A percentile compares a stretch with the other conserved stretches of the same genome.
Conservation (phyloP, 1,139 yeast genomes). For the Saccharomyces hybrid region DNA sequence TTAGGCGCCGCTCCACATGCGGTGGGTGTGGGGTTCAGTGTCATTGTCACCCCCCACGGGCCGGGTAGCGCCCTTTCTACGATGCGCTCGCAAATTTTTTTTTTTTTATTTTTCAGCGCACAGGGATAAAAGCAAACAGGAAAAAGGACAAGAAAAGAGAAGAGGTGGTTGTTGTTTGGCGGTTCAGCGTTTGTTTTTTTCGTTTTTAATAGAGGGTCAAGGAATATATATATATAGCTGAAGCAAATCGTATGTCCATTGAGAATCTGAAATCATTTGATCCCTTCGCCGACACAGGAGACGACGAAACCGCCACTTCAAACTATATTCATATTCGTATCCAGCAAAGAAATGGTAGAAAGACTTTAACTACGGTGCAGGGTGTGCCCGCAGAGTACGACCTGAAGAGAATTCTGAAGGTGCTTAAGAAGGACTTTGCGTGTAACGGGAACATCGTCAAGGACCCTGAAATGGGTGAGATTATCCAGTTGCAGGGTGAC, state of each 20-base stretch:
- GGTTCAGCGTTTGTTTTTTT: neutral
- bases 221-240: neutral
- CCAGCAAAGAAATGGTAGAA: constrained; percentile 99
- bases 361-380: constrained; percentile 96
- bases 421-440: constrained; percentile 94
- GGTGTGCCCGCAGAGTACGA: constrained; percentile 95
- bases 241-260: constrained; percentile 47
- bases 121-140: neutral
- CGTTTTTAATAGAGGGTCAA: neutral
- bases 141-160: neutral
- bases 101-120: neutral
- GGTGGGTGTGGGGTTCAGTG: neutral
- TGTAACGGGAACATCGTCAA: constrained; percentile 97
- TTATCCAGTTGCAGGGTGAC: constrained; percentile 97
- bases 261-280: constrained; percentile 96
- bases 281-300: constrained; percentile 99
- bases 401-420: constrained; percentile 85
- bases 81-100: neutral
- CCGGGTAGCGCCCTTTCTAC: neutral
- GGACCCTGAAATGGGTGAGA: constrained; percentile 93
- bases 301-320: constrained; percentile 93
- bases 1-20: neutral
- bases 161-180: neutral
- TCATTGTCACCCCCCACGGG: neutral
- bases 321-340: constrained; percentile 97